Percentiles rank a stretch among this genome's conserved stretches.
These are phyloP conservation scores for Boletus sp. DNA, from an alignment of 768 basidiomycete species.

Conservation along the genomic window DNA sequence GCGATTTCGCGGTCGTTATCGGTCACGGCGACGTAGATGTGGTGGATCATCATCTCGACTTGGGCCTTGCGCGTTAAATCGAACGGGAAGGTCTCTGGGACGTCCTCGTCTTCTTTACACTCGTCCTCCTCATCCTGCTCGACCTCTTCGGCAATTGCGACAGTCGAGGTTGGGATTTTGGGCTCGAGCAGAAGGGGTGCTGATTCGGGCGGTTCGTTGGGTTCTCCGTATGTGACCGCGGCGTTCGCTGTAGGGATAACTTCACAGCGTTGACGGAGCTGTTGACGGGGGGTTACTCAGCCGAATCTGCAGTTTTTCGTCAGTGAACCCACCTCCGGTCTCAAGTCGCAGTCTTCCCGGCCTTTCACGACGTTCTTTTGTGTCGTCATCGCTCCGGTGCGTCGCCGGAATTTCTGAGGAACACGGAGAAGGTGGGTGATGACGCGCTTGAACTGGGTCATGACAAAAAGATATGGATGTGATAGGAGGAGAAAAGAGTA, in stretches of 20 bases:
- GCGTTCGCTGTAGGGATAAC: neutral
- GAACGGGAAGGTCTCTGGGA: neutral
- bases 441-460: neutral
- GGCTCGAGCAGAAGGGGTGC: neutral
- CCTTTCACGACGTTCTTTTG: too few relatives aligned
- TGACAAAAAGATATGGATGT: neutral
- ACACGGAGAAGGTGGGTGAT: neutral
- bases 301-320: too few relatives aligned
- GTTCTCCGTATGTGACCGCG: neutral
- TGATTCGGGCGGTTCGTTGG: neutral
- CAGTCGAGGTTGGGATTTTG: neutral
- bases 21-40: neutral
- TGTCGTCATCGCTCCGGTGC: too few relatives aligned
- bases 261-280: neutral
- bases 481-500: neutral
- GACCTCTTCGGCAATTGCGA: neutral
- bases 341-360: too few relatives aligned
- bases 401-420: neutral
- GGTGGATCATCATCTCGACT: neutral
- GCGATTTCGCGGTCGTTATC: conserved; percentile 5
- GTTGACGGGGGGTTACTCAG: too few relatives aligned
- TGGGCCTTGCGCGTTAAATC: neutral
- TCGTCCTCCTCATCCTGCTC: neutral
- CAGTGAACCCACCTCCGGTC: too few relatives aligned
- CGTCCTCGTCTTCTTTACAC: neutral